A percentile compares a stretch with the other conserved stretches of the same genome.
Conservation (phyloP, 2,329 filamentous ascomycete species). For the Fusarium veterinarium region DNA sequence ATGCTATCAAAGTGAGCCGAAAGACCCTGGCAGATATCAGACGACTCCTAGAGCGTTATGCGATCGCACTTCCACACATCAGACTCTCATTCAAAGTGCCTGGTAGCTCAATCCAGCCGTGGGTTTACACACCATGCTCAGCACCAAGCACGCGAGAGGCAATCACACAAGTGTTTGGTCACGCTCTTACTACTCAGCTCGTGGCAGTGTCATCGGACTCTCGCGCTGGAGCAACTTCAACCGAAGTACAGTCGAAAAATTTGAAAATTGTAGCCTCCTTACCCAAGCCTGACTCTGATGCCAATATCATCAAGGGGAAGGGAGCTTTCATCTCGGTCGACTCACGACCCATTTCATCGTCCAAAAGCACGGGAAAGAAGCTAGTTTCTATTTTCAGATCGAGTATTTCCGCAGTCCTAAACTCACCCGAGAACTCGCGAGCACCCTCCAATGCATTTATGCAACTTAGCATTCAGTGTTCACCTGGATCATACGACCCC, state of each 20-base stretch:
- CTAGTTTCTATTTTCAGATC: conserved; percentile 65
- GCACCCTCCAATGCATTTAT: conserved; percentile 68
- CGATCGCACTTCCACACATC: conserved; percentile 71
- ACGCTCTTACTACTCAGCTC: conserved; percentile 66
- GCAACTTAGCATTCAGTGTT: conserved; percentile 71
- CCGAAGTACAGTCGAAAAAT: neutral
- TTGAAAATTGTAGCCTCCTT: conserved; percentile 59
- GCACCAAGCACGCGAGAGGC: conserved; percentile 66
- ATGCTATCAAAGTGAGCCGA: conserved; percentile 65
- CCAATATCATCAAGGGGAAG: conserved; percentile 55
- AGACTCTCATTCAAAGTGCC: conserved; percentile 70
- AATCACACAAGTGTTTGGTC: conserved; percentile 71
- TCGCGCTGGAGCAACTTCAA: neutral
- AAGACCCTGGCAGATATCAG: conserved; percentile 70
- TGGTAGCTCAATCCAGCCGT: conserved; percentile 63
- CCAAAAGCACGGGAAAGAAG: conserved; percentile 69
- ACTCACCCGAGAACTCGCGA: conserved; percentile 38
- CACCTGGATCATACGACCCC: conserved; percentile 72
- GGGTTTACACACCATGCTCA: conserved; percentile 70
- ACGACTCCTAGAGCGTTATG: conserved; percentile 71
- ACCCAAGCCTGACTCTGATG: conserved; percentile 61
- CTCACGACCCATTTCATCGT: conserved; percentile 69
- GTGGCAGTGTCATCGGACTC: conserved; percentile 52
- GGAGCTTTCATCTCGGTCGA: conserved; percentile 76
- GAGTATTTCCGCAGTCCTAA: conserved; percentile 53